A percentile compares a stretch with the other conserved stretches of the same genome.
These are phyloP conservation scores for Malassezia sympodialis DNA, from an alignment of 1,284 basidiomycete species.

Conservation along the genomic window DNA sequence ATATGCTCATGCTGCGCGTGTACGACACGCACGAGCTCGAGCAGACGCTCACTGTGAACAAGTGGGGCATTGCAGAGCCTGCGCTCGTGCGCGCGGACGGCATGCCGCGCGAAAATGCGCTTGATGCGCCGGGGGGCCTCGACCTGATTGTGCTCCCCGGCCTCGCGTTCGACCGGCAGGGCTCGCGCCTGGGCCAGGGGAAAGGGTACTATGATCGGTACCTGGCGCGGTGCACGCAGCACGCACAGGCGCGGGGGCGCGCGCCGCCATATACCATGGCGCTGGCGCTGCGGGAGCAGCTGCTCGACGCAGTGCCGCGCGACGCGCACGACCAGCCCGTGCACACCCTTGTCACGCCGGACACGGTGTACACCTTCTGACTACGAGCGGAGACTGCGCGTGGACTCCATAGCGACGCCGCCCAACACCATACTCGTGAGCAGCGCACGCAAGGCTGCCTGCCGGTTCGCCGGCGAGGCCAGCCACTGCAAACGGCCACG, in stretches of 20 bases:
- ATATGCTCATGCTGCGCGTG: slow-evolving; percentile 49
- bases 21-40: slow-evolving; percentile 35
- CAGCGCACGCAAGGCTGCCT: slow-evolving; percentile 8
- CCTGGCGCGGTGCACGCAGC: slow-evolving; percentile 11
- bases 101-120: slow-evolving; percentile 30
- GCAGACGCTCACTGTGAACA: slow-evolving; percentile 34
- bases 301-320: slow-evolving; percentile 8
- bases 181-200: slow-evolving; percentile 49
- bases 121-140: slow-evolving; percentile 38
- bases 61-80: slow-evolving; percentile 50
- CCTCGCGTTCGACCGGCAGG: slow-evolving; percentile 46
- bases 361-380: not conserved
- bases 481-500: slow-evolving; percentile 6
- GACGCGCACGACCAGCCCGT: slow-evolving; percentile 4
- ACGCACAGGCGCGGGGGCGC: not conserved
- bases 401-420: slow-evolving; percentile 10
- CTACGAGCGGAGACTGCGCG: not conserved
- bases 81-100: slow-evolving; percentile 29
- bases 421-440: slow-evolving; percentile 13
- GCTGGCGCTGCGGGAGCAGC: slow-evolving; percentile 9
- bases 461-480: slow-evolving; percentile 9
- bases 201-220: slow-evolving; percentile 51
- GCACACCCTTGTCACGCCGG: slow-evolving; percentile 3
- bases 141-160: slow-evolving; percentile 50
- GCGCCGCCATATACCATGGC: slow-evolving; percentile 9